Conservation (phyloP, 2,329 filamentous ascomycete species). For the Colletotrichum coccodes region DNA sequence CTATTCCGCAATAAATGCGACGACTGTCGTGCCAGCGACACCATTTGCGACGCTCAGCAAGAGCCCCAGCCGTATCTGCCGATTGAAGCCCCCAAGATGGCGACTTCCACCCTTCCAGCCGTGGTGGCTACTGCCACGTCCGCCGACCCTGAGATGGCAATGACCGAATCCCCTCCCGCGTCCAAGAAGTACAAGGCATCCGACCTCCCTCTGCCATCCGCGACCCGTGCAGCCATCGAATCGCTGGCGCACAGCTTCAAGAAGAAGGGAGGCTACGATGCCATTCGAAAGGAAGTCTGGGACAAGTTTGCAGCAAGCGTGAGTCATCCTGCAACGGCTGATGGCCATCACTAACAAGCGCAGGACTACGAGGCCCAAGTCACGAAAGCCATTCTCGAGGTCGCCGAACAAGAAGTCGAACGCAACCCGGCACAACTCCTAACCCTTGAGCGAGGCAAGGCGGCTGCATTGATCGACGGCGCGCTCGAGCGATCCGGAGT, state of each 20-base stretch:
- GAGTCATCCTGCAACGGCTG: slow-evolving; percentile 40
- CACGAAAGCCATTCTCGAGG: slow-evolving; percentile 72
- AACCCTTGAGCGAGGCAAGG: slow-evolving; percentile 78
- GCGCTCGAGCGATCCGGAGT: slow-evolving; percentile 80
- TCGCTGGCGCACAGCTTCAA: slow-evolving; percentile 83
- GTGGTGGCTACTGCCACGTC: slow-evolving; percentile 18
- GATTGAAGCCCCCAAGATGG: slow-evolving; percentile 9
- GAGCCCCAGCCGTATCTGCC: neutral
- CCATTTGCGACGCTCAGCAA: neutral
- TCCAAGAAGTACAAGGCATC: slow-evolving; percentile 73
- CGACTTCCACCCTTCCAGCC: slow-evolving; percentile 2
- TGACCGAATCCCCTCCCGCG: neutral
- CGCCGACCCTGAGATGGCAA: neutral
- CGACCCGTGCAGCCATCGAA: slow-evolving; percentile 80
- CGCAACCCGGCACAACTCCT: slow-evolving; percentile 77
- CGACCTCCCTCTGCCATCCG: slow-evolving; percentile 78
- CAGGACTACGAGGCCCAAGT: slow-evolving; percentile 78
- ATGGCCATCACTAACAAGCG: neutral
- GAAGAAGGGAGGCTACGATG: slow-evolving; percentile 86
- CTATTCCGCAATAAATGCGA: neutral
- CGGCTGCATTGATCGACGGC: slow-evolving; percentile 80
- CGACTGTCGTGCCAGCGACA: neutral
- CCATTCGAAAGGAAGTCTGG: slow-evolving; percentile 80
- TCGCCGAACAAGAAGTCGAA: slow-evolving; percentile 80
- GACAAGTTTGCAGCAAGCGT: slow-evolving; percentile 78